Base-by-base conservation (phyloP, 1,284 basidiomycete species). In the Marasmius fiardii region DNA sequence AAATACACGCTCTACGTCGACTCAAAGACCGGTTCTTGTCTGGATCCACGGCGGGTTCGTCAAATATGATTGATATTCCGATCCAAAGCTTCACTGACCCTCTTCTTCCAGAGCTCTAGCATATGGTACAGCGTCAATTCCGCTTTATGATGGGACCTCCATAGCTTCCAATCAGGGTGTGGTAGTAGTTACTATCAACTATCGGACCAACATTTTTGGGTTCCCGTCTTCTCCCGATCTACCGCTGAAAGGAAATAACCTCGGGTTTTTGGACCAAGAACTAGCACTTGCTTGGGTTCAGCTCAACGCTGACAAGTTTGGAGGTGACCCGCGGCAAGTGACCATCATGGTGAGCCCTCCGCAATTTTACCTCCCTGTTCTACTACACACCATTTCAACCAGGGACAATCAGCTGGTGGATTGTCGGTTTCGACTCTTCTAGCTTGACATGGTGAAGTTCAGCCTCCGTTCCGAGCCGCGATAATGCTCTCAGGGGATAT, bases 251-350 rank as follows among this genome's bases (percentile, higher is more conserved):
- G 53, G 31, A 5, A 57, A 61, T 31, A 64, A 64, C 47, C 45
- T 63, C 1, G 63, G 63, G 1, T 61, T 60, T 34, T 48, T 63
- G 10, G 64, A 65, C 43, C 63, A 64, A 56, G 61, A 61, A 41
- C 50, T 61, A 5, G 64, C 62, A 5, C 16, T 65, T 7, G 6
- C 49, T 34, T 65, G 63, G 63, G 60, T 64, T 14, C 24, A 60
- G 37, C 33, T 37, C 1, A 61, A 65, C 37, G 60, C 63, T 24
- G 61, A 57, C 2, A 48, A 52, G 7, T 65, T 65, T 33, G 63
- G 61, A 5, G 63, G 63, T 0, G 61, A 64, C 53, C 60, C 61
- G 1, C n/a, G 12, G 4, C 33, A 59, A 53, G 59, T 65, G 2
- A 65, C 63, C 3, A 61, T 64, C n/a, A 61, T 63, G 52, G 63